phyloP scores from a whole-genome alignment of 495 filamentous ascomycete species.

The Hamigera avellanea region DNA sequence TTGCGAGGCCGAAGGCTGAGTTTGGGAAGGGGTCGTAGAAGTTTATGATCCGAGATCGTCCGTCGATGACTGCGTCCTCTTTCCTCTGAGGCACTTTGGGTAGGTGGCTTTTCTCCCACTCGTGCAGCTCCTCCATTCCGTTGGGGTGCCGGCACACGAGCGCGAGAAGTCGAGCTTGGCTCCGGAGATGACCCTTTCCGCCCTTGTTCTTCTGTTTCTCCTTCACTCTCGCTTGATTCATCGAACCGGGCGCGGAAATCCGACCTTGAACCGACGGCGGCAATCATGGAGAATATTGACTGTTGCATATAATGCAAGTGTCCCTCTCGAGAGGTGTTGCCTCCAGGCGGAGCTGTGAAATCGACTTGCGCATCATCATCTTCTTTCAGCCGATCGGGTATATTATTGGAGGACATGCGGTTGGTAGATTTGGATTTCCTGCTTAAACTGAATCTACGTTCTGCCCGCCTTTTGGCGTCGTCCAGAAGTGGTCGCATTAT shows the following conservation, averaged over 20 bases:
- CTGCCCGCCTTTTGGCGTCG: constrained; percentile 19
- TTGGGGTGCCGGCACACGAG: not conserved
- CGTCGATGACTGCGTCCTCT: constrained; percentile 38
- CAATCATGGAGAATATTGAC: constrained; percentile 87
- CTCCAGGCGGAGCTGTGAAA: constrained; percentile 47
- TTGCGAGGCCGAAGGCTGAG: constrained; percentile 29
- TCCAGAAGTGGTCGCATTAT: constrained; percentile 24
- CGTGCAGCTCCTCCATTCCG: not conserved
- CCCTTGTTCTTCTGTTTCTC: constrained; percentile 28
- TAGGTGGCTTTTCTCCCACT: not conserved
- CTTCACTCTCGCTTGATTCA: constrained; percentile 71
- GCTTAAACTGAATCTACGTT: constrained; percentile 22
- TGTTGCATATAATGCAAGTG: constrained; percentile 71
- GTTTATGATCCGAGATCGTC: constrained; percentile 47
- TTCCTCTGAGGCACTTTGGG: constrained; percentile 8
- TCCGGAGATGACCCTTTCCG: not conserved
- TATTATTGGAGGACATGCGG: constrained; percentile 51
- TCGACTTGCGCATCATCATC: constrained; percentile 65
- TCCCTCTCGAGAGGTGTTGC: constrained; percentile 23
- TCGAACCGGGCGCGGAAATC: constrained; percentile 77
- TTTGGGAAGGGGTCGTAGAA: constrained; percentile 47
- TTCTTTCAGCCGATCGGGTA: constrained; percentile 68
- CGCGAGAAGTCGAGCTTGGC: not conserved
- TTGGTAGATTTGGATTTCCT: constrained; percentile 21
- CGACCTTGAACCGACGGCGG: constrained; percentile 71